Evolutionary conservation across 108 stramenopile species (phyloP).

Genomic region (Cylindrotheca fusiformis): DNA sequence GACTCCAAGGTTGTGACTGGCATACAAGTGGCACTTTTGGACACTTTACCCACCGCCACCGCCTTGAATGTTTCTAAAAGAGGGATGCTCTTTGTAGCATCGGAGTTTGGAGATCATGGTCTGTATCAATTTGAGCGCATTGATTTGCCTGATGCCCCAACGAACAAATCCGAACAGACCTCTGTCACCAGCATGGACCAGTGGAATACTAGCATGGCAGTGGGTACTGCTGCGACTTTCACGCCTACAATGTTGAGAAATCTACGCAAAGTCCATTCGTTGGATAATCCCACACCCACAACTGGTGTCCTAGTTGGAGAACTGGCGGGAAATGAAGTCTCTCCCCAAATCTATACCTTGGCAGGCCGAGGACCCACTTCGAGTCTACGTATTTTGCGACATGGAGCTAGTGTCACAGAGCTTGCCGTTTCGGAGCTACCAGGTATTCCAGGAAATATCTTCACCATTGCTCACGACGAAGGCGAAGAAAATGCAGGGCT

Average conservation of each 20-base stretch:
- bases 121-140: conserved; percentile 93
- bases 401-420: conserved; percentile 92
- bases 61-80: conserved; percentile 88
- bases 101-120: conserved; percentile 96
- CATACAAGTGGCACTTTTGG: conserved; percentile 74
- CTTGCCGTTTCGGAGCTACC: conserved; percentile 93
- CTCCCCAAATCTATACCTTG: conserved; percentile 90
- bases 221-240: conserved; percentile 68
- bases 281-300: conserved; percentile 85
- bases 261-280: conserved; percentile 65
- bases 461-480: conserved; percentile 58
- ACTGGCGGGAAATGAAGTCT: conserved; percentile 87
- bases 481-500: conserved; percentile 20
- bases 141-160: conserved; percentile 73
- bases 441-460: conserved; percentile 91
- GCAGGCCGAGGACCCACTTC: conserved; percentile 89
- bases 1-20: conserved; percentile 51
- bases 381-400: conserved; percentile 81
- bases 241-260: conserved; percentile 76
- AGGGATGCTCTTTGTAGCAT: conserved; percentile 89
- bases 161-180: conserved; percentile 28
- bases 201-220: conserved; percentile 38
- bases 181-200: neutral
- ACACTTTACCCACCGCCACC: conserved; percentile 87
- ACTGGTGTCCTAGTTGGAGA: conserved; percentile 90